Conservation (phyloP, 176 grass and related monocot species). For the Oryza coarctata region DNA sequence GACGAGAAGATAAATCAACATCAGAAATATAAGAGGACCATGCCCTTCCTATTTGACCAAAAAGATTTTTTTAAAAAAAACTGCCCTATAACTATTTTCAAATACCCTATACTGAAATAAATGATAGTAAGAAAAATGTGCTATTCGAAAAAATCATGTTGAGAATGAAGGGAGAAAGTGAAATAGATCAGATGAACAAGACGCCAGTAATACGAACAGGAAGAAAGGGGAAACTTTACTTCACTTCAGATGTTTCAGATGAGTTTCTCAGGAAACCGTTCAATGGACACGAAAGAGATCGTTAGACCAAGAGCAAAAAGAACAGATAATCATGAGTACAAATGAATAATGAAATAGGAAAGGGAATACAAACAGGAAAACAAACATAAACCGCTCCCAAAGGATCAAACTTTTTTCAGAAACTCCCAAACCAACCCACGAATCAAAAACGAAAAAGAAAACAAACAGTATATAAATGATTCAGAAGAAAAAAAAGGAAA, state of each 20-base stretch:
- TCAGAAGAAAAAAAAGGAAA: not conserved
- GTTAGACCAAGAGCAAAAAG: not conserved
- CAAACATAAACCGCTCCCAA: not conserved
- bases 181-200: not conserved
- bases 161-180: not conserved
- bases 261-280: not conserved
- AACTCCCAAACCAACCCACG: not conserved
- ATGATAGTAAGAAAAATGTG: not conserved
- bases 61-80: too few relatives aligned
- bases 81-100: not conserved
- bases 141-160: not conserved
- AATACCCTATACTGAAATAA: not conserved
- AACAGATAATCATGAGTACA: not conserved
- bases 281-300: not conserved
- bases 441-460: not conserved
- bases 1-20: constrained; percentile 7
- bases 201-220: not conserved
- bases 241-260: not conserved
- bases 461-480: not conserved
- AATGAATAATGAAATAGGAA: not conserved
- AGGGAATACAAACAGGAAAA: not conserved
- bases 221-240: not conserved
- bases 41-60: not conserved
- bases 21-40: not conserved
- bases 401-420: not conserved